phyloP scores from a whole-genome alignment of 2,329 filamentous ascomycete genomes.

The Pseudogymnoascus sp. region DNA sequence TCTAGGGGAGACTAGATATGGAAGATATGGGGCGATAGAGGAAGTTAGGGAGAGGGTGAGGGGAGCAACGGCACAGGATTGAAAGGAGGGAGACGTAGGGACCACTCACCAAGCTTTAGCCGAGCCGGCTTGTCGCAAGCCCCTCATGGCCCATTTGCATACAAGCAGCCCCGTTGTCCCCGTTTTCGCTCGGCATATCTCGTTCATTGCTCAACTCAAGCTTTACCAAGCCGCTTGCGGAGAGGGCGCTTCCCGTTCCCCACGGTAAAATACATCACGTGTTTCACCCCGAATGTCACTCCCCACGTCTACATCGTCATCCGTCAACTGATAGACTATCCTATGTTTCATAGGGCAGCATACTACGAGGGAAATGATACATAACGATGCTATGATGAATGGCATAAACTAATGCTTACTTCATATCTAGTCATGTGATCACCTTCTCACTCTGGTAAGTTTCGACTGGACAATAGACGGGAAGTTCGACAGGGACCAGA shows the following conservation, averaged over 20 bases:
- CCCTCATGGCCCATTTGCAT: neutral
- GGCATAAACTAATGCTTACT: neutral
- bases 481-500: neutral
- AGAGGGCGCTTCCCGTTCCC: neutral
- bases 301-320: neutral
- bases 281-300: neutral
- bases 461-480: too few relatives aligned
- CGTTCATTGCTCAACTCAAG: neutral
- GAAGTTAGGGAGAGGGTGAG: neutral
- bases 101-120: neutral
- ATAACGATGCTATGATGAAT: neutral
- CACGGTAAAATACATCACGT: neutral
- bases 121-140: neutral
- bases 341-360: neutral
- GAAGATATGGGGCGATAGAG: neutral
- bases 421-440: neutral
- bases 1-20: neutral
- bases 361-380: neutral
- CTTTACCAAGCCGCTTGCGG: constrained; percentile 7
- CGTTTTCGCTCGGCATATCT: neutral
- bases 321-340: neutral
- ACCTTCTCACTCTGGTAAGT: neutral
- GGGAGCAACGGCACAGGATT: neutral
- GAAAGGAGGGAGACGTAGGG: neutral
- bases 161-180: neutral